These are phyloP conservation scores for Cymbopogon flexuosus DNA, from an alignment of 202 grass and related monocot species.

Conservation along the genomic window DNA sequence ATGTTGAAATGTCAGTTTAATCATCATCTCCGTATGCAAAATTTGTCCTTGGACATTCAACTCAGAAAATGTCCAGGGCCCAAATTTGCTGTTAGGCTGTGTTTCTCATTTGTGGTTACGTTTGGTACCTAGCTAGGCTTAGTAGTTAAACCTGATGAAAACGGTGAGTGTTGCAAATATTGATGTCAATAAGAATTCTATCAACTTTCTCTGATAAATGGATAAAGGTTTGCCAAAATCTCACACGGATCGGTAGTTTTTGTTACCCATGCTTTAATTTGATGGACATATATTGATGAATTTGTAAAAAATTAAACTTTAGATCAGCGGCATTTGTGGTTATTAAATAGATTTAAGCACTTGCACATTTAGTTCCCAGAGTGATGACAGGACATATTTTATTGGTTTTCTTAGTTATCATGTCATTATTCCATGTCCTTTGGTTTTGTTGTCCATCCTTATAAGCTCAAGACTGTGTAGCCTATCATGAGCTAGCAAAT, in stretches of 20 bases:
- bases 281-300: neutral
- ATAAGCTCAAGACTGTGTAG: neutral
- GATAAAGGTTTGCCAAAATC: neutral
- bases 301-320: neutral
- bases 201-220: neutral
- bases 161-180: neutral
- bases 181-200: neutral
- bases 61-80: neutral
- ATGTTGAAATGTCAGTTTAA: neutral
- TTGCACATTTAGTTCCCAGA: neutral
- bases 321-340: neutral
- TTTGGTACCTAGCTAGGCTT: neutral
- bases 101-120: neutral
- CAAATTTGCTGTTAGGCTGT: neutral
- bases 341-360: conserved; percentile 3
- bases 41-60: neutral
- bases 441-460: neutral
- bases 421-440: conserved; percentile 12
- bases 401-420: conserved; percentile 18
- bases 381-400: neutral
- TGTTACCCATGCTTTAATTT: neutral
- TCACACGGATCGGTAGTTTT: neutral
- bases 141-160: neutral
- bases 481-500: neutral
- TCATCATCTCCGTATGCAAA: neutral